phyloP scores from a whole-genome alignment of 768 basidiomycete genomes.

The Tephrocybe sp. region DNA sequence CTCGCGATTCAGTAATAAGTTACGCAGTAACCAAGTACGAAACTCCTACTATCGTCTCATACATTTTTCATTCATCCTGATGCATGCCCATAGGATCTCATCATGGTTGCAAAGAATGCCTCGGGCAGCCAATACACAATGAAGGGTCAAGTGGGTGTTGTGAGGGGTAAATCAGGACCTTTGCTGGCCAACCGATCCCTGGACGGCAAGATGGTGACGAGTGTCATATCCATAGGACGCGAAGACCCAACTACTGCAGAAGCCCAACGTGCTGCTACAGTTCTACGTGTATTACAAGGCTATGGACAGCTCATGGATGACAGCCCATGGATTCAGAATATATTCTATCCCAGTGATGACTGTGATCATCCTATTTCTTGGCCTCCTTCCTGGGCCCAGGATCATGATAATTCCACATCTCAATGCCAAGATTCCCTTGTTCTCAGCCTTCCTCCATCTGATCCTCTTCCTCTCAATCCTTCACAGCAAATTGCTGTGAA shows the following conservation, averaged over 20 bases:
- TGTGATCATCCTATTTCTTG: slow-evolving; percentile 27
- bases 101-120: slow-evolving; percentile 10
- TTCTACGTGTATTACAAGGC: slow-evolving; percentile 46
- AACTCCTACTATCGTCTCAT: not conserved
- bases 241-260: slow-evolving; percentile 62
- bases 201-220: slow-evolving; percentile 28
- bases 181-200: slow-evolving; percentile 23
- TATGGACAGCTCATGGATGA: slow-evolving; percentile 29
- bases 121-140: slow-evolving; percentile 35
- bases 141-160: slow-evolving; percentile 40
- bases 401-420: not conserved
- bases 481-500: slow-evolving; percentile 50
- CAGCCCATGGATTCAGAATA: slow-evolving; percentile 49
- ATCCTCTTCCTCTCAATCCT: slow-evolving; percentile 32
- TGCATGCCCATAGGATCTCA: slow-evolving; percentile 1
- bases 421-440: not conserved
- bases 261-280: slow-evolving; percentile 35
- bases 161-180: slow-evolving; percentile 34
- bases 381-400: slow-evolving; percentile 37
- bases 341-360: slow-evolving; percentile 37
- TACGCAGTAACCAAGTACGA: slow-evolving; percentile 37
- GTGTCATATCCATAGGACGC: slow-evolving; percentile 50
- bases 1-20: slow-evolving; percentile 33
- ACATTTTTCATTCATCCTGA: slow-evolving; percentile 10
- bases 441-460: not conserved